Base-by-base conservation (phyloP, 495 filamentous ascomycete genomes). In the Daldinia loculata region DNA sequence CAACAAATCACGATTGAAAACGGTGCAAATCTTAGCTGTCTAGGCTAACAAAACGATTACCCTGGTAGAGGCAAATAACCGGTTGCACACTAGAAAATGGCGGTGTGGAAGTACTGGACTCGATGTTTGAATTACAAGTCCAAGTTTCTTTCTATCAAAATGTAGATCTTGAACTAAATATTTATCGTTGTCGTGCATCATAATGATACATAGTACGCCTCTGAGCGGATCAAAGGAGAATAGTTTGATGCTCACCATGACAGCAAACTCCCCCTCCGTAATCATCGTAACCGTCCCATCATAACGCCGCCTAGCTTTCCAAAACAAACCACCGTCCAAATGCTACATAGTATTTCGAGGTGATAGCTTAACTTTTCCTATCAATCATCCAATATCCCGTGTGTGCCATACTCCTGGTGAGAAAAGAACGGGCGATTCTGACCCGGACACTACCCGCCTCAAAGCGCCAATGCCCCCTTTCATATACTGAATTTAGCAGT, bases 141-240 rank as follows among this genome's bases (percentile, higher is more conserved):
- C 41, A 53, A 67, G 58, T 70, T 61, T 61, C 52, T 61, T 57
- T 74, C 63, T 70, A 70, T 22, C 66, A 56, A 67, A 67, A 68
- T 26, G 19, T 19, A 67, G 45, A 43, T 63, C 59, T 63, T 39
- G 48, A 71, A 67, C 22, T 43, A 51, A 56, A 39, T 51, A 24
- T 15, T 39, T 38, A 53, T 64, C 43, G 60, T 48, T 26, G 56
- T 71, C 62, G 53, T 67, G 71, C 43, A 67, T 74, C 71, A 41
- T 71, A 30, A 71, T 64, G 63, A 59, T 71, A 71, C 67, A 63
- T 67, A 26, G n/a, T 55, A 38, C 17, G n/a, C 53, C 71, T 74
- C 63, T 67, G 67, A 51, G 39, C 64, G 64, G 67, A 61, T 39
- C 32, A 61, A 56, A 68, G 29, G 17, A 56, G 30, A 43, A 58